These are phyloP conservation scores for Malus hybrid DNA, from an alignment of 331 rosid genomes.

Conservation along the genomic window DNA sequence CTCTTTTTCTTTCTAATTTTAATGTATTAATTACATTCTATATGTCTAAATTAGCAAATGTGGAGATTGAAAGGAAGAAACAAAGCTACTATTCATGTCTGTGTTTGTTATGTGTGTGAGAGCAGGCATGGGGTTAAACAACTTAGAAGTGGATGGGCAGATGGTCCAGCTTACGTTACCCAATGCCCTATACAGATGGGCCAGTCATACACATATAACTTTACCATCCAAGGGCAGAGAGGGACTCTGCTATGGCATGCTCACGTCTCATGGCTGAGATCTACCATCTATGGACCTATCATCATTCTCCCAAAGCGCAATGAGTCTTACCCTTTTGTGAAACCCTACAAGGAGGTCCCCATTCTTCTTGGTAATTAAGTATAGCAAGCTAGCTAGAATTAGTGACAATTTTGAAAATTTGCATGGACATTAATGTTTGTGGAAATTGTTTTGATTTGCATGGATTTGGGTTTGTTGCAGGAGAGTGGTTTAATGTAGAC, in stretches of 20 bases:
- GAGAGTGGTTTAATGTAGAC: constrained; percentile 85
- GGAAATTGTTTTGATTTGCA: background rate
- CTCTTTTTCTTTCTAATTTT: too few relatives aligned
- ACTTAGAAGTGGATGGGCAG: constrained; percentile 61
- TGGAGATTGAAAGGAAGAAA: background rate
- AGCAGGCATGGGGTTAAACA: constrained; percentile 78
- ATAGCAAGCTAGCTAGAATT: background rate
- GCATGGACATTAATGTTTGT: background rate
- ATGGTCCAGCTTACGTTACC: constrained; percentile 80
- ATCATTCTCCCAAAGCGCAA: constrained; percentile 63
- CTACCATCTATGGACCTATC: constrained; percentile 62
- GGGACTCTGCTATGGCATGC: constrained; percentile 87
- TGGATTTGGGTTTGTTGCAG: constrained; percentile 28
- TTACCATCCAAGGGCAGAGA: constrained; percentile 71
- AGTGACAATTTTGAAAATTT: background rate
- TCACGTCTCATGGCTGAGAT: constrained; percentile 80
- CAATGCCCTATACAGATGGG: constrained; percentile 77
- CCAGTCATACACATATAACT: constrained; percentile 58
- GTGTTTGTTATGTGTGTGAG: background rate
- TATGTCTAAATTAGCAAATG: background rate
- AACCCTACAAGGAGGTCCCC: constrained; percentile 63
- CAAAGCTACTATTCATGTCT: background rate
- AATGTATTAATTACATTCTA: background rate
- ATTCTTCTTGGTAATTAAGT: constrained; percentile 51
- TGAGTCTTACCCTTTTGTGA: constrained; percentile 59